These are phyloP conservation scores for Waltiozyma sp. DNA, from an alignment of 1,139 yeast genomes.

Conservation along the genomic window DNA sequence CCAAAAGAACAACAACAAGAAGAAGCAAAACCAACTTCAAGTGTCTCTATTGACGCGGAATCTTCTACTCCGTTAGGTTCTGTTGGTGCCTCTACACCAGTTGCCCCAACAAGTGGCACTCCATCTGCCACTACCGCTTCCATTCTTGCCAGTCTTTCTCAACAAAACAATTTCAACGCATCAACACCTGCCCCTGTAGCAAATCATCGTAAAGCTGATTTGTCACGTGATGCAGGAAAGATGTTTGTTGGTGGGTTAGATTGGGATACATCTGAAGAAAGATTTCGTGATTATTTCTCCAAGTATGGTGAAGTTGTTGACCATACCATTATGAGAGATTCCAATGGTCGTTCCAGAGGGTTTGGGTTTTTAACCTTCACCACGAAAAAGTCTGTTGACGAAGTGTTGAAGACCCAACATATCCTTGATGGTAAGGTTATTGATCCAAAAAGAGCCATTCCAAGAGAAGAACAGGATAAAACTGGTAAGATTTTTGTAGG, in stretches of 20 bases:
- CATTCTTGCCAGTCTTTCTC: constrained; percentile 7
- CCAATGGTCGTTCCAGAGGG: constrained; percentile 91
- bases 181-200: constrained; percentile 15
- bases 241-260: constrained; percentile 98
- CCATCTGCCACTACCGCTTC: neutral
- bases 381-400: constrained; percentile 74
- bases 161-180: constrained; percentile 20
- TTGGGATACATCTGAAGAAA: constrained; percentile 95
- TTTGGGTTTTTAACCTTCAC: constrained; percentile 91
- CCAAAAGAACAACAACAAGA: constrained; percentile 3
- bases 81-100: neutral
- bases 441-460: constrained; percentile 97
- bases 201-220: constrained; percentile 24
- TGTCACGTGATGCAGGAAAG: constrained; percentile 58
- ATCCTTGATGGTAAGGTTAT: constrained; percentile 91
- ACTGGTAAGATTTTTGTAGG: constrained; percentile 98
- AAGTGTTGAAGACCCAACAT: constrained; percentile 80
- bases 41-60: neutral
- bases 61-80: neutral
- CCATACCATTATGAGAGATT: constrained; percentile 90
- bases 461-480: constrained; percentile 95
- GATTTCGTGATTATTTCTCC: constrained; percentile 67
- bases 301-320: constrained; percentile 88
- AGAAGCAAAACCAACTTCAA: neutral
- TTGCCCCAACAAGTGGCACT: neutral